Percentiles rank a stretch among this genome's conserved stretches.
These are phyloP conservation scores for Claviceps sp. DNA, from an alignment of 2,329 filamentous ascomycete genomes.

Conservation along the genomic window DNA sequence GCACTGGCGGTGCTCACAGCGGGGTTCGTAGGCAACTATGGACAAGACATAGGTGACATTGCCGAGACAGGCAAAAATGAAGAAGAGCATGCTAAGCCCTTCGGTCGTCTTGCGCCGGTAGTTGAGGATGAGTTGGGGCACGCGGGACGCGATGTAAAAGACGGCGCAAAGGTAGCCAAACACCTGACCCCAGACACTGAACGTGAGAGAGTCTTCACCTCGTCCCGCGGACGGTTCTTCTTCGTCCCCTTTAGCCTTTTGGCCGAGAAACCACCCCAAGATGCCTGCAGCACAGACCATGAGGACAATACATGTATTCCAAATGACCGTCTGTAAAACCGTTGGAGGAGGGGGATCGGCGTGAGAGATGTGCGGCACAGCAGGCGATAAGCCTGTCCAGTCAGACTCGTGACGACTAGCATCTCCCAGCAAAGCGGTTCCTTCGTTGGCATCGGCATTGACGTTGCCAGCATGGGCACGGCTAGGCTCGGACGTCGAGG, in stretches of 20 bases:
- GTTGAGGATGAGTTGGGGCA: slow-evolving; percentile 87
- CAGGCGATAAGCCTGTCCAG: slow-evolving; percentile 61
- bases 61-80: slow-evolving; percentile 89
- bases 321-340: slow-evolving; percentile 44
- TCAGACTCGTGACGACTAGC: slow-evolving; percentile 31
- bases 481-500: slow-evolving; percentile 27
- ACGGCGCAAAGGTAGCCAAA: slow-evolving; percentile 88
- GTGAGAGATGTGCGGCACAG: slow-evolving; percentile 56
- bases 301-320: slow-evolving; percentile 63
- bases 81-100: slow-evolving; percentile 87
- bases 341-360: slow-evolving; percentile 35
- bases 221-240: slow-evolving; percentile 23
- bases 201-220: slow-evolving; percentile 39
- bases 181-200: slow-evolving; percentile 71
- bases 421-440: slow-evolving; percentile 37
- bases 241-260: slow-evolving; percentile 23
- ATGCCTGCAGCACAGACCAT: slow-evolving; percentile 77
- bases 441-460: slow-evolving; percentile 33
- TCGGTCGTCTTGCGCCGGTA: slow-evolving; percentile 87
- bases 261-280: slow-evolving; percentile 67
- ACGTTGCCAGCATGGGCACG: slow-evolving; percentile 12
- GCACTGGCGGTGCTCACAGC: slow-evolving; percentile 46
- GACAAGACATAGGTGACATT: slow-evolving; percentile 88
- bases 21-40: slow-evolving; percentile 79
- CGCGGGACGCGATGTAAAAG: slow-evolving; percentile 76